Conservation (phyloP, 1,284 basidiomycete genomes). For the Ganoderma lucidum region DNA sequence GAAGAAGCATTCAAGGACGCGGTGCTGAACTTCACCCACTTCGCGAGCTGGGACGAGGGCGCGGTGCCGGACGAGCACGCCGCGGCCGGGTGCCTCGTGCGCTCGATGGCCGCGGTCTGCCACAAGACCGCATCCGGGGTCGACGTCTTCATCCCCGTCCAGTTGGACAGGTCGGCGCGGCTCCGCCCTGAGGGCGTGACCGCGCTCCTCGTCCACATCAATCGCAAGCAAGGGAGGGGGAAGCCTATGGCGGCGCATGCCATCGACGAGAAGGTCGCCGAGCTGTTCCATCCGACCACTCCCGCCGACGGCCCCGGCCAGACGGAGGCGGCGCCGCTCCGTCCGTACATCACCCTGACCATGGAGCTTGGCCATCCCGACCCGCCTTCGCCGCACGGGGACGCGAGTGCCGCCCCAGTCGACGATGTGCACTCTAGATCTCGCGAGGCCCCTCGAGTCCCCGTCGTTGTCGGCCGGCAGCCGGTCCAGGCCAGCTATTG, state of each 20-base stretch:
- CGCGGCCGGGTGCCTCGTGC: neutral
- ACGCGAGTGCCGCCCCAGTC: neutral
- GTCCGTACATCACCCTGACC: neutral
- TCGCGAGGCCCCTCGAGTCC: no score
- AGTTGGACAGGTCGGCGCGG: neutral
- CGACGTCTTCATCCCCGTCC: neutral
- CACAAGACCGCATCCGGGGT: neutral
- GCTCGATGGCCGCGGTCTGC: neutral
- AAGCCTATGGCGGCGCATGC: neutral
- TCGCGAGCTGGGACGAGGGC: neutral
- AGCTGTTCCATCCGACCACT: neutral
- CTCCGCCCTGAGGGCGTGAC: neutral
- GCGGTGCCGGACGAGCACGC: neutral
- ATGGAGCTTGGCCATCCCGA: neutral
- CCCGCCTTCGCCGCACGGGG: no score
- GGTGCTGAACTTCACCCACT: constrained; percentile 2
- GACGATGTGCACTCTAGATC: neutral
- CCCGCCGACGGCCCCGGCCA: neutral
- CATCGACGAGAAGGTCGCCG: neutral
- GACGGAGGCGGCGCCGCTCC: neutral
- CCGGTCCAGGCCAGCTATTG: neutral
- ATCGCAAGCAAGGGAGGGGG: neutral
- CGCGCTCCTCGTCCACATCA: neutral
- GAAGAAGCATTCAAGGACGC: neutral
- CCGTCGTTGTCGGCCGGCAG: neutral